Conservation (phyloP, 2,329 filamentous ascomycete species). For the Microdochium paspali region DNA sequence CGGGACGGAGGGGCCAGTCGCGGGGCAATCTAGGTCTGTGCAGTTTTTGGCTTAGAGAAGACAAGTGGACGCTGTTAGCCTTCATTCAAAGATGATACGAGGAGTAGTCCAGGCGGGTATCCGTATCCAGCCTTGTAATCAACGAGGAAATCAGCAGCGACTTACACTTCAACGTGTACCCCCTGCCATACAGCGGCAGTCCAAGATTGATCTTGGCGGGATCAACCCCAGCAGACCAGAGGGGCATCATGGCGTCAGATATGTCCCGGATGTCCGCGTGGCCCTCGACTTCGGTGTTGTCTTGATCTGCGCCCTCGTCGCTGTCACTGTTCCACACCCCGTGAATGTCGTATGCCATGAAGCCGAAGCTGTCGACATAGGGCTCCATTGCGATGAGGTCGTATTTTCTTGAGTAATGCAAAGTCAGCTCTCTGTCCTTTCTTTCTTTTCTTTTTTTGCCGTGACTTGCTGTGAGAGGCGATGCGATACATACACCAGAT, state of each 20-base stretch:
- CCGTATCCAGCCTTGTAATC: not conserved
- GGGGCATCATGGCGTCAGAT: not conserved
- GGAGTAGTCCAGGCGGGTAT: not conserved
- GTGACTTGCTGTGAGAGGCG: not conserved
- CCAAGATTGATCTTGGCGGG: not conserved
- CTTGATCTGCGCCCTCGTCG: not conserved
- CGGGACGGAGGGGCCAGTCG: not conserved
- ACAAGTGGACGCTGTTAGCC: not conserved
- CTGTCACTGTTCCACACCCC: conserved; percentile 19
- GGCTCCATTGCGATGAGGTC: not conserved
- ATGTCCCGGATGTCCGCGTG: not conserved
- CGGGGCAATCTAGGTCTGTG: not conserved
- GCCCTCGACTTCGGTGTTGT: not conserved
- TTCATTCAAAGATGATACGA: not conserved
- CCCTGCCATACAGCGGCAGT: not conserved
- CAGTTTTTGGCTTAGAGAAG: not conserved
- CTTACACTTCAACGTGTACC: not conserved
- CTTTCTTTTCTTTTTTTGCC: not conserved
- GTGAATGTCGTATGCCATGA: conserved; percentile 29
- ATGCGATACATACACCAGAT: conserved; percentile 3
- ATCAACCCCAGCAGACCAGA: not conserved
- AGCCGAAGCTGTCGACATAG: conserved; percentile 20
- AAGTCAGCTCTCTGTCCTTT: too few relatives aligned
- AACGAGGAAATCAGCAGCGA: not conserved
- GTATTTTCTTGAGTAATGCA: not conserved